Percentiles rank a stretch among this genome's conserved stretches.
phyloP scores from a whole-genome alignment of 164 flowering plant species.

The Liriodendron chinense region DNA sequence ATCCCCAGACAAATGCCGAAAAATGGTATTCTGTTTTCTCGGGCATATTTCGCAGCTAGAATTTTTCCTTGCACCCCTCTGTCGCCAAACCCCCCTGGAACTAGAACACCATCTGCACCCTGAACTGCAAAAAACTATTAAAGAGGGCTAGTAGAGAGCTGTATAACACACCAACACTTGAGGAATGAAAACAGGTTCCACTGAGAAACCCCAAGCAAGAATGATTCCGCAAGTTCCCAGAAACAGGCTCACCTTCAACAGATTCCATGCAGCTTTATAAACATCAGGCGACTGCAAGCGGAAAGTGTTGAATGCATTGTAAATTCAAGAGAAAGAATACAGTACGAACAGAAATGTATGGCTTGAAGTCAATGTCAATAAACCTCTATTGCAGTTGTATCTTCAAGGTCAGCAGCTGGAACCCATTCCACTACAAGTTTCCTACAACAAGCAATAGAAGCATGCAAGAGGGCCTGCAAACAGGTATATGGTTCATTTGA shows the following conservation, averaged over 20 bases:
- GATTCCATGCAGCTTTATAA: slow-evolving; percentile 72
- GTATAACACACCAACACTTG: not conserved
- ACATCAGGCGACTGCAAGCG: slow-evolving; percentile 60
- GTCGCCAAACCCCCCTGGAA: slow-evolving; percentile 99
- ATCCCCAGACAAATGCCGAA: slow-evolving; percentile 96
- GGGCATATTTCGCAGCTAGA: slow-evolving; percentile 89
- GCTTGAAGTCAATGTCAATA: not conserved
- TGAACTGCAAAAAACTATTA: slow-evolving; percentile 24
- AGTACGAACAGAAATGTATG: not conserved
- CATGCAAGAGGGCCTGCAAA: slow-evolving; percentile 90
- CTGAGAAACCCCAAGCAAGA: not conserved
- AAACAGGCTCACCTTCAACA: slow-evolving; percentile 47
- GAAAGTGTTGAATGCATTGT: slow-evolving; percentile 3
- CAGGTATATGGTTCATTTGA: not conserved
- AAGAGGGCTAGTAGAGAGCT: slow-evolving; percentile 5
- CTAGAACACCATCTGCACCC: slow-evolving; percentile 90
- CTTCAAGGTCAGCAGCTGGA: slow-evolving; percentile 87
- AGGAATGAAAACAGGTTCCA: not conserved
- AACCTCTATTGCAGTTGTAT: slow-evolving; percentile 57
- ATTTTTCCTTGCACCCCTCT: slow-evolving; percentile 98
- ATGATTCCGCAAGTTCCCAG: not conserved
- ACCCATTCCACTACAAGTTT: slow-evolving; percentile 81
- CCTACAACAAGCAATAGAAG: slow-evolving; percentile 68
- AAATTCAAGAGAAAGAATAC: not conserved
- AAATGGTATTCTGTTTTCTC: slow-evolving; percentile 74